Base-by-base conservation (phyloP, 1,139 yeast species). In the Spencermartinsiella ligniputridi region DNA sequence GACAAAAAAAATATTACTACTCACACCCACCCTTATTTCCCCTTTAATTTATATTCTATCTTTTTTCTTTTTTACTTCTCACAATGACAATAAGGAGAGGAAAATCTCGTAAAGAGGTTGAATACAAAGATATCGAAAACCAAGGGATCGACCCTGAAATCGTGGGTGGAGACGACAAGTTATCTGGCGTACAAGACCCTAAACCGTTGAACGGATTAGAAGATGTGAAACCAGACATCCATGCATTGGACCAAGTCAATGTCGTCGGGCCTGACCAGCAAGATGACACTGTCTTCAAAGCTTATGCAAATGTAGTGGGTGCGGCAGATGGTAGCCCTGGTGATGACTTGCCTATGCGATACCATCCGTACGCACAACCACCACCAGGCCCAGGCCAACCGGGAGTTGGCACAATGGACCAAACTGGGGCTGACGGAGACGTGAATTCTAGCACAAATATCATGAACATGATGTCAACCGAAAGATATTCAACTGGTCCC, bases 381-480 rank as follows among this genome's bases (percentile, higher is more conserved):
- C 17, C 16, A 34, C 25, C 20, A 25, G 22, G 27, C 35, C 25
- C 25, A 15, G 43, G 21, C 40, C 25, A 32, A 32, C 25, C 33
- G 15, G 19, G 38, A 16, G 15, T 18, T 30, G 18, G 22, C 17
- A 15, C 37, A 29, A 24, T 30, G 32, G 22, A 27, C 34, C 40
- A 37, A 16, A 15, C 11, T 17, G 24, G 8, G 30, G 19, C 20
- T 20, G 29, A 15, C 9, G 34, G 45, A 27, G 32, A 27, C 15
- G 32, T n/a, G 6, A 27, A 27, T n/a, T 5, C 32, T 15, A 22
- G 11, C 11, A 22, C 25, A 6, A 27, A 27, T 27, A 27, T 27
- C 32, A 27, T 27, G 32, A 27, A 27, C 15, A 27, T 27, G 32
- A 27, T 43, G 45, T 46, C 49, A 8, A 47, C 45, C 18, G 47